Percentiles rank a stretch among this genome's conserved stretches.
Evolutionary conservation across 495 filamentous ascomycete species (phyloP).

Genomic region (Hypoxylon fuscum): DNA sequence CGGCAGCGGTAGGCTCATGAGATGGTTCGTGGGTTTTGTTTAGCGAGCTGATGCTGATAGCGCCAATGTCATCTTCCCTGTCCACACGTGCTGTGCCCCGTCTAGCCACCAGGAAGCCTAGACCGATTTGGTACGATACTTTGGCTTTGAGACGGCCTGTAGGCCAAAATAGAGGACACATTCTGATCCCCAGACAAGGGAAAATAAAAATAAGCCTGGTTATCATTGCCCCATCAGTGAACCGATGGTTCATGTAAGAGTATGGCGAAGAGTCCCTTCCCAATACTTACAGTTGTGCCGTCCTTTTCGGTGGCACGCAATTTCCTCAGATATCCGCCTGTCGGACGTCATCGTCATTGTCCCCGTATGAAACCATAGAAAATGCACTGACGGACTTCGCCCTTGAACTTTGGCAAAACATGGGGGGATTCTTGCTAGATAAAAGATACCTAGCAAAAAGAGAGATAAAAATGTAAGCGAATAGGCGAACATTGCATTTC

Average conservation of each 20-base stretch:
- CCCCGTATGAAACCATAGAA: neutral
- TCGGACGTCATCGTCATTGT: slow-evolving; percentile 11
- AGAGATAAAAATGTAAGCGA: slow-evolving; percentile 10
- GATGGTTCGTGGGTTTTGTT: neutral
- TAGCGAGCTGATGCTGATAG: slow-evolving; percentile 15
- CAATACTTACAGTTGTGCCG: slow-evolving; percentile 5
- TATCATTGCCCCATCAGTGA: neutral
- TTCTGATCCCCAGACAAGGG: neutral
- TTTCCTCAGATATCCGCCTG: slow-evolving; percentile 6
- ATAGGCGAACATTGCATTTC: slow-evolving; percentile 15
- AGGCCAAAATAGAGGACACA: neutral
- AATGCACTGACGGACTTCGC: neutral
- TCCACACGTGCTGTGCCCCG: slow-evolving; percentile 18
- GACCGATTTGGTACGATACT: slow-evolving; percentile 20
- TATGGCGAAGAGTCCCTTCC: slow-evolving; percentile 6
- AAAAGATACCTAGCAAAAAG: no score
- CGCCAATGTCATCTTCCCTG: slow-evolving; percentile 5
- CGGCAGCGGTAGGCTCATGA: slow-evolving; percentile 5
- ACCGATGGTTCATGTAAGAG: neutral
- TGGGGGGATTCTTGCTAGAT: no score
- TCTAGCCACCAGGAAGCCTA: slow-evolving; percentile 20
- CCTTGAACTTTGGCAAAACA: slow-evolving; percentile 1
- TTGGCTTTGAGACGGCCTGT: neutral
- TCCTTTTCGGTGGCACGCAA: slow-evolving; percentile 9
- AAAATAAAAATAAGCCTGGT: neutral